Base-by-base conservation (phyloP, 108 stramenopile genomes). In the Epipyxis sp. region DNA sequence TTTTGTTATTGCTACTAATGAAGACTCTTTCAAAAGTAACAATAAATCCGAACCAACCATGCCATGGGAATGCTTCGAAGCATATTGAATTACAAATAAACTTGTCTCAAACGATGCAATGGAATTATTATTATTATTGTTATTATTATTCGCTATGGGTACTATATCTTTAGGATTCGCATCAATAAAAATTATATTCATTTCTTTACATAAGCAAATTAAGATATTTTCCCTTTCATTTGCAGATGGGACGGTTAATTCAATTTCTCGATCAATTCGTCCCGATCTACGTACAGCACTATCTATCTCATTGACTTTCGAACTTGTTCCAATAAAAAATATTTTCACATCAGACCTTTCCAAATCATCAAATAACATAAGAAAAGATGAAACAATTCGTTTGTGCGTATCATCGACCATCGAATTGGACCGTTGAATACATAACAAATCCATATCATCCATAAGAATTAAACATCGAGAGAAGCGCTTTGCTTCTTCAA, bases 371-470 rank as follows among this genome's bases (percentile, higher is more conserved):
- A 86, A 27, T 42, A 86, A 69, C 1, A 81, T 81, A 42, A 86
- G 50, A 57, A 81, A 78, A 6, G 81, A 84, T 1, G 83, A 77
- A 10, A 78, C 81, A 41, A 86, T 43, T 65, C 86, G 78, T 32
- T 78, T 77, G 44, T 86, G 77, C 34, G 69, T 76, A 42, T 81
- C 83, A 20, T 77, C 50, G 68, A 35, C 40, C 1, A 81, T 79
- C 77, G 82, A 79, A 39, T 78, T 79, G 1, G 83, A 78, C 41
- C 84, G 84, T 1, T 13, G 27, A 6, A 78, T 76, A 59, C 83
- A 85, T 54, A 86, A 79, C 32, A 84, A 78, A 45, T 86, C 84
- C 16, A 86, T 80, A 58, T 86, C 82, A 44, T 86, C 86, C 34
- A 86, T 80, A 27, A 86, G 76, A 27, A 86, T 82, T 29, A 84